Evolutionary conservation across 768 basidiomycete genomes (phyloP).

Genomic region (Psilocybe tampanensis): DNA sequence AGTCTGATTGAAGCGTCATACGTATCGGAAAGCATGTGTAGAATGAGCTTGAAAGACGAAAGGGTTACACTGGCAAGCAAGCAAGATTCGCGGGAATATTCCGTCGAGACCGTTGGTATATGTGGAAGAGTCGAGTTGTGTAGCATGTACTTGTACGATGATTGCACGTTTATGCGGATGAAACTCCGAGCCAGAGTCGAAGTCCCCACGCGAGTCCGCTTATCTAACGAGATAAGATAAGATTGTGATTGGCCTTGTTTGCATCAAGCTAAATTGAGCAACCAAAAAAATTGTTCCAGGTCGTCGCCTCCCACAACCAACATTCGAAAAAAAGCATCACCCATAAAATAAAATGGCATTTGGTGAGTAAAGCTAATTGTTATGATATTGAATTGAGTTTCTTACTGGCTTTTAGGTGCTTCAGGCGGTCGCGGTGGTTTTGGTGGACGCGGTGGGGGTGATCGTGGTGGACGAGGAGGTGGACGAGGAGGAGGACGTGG

Average conservation of each 20-base stretch:
- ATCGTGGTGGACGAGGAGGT: conserved; percentile 36
- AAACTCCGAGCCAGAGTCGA: too few species aligned
- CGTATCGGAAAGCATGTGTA: neutral
- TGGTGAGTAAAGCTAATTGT: conserved; percentile 21
- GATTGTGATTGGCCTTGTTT: conserved; percentile 15
- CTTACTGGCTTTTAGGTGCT: conserved; percentile 35
- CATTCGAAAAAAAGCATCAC: conserved; percentile 14
- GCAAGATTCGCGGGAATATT: neutral
- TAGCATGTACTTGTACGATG: too few species aligned
- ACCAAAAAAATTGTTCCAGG: conserved; percentile 20
- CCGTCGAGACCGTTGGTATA: neutral
- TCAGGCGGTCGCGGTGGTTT: conserved; percentile 82
- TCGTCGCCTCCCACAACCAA: conserved; percentile 12
- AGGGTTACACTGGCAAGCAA: neutral
- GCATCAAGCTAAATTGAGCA: conserved; percentile 12
- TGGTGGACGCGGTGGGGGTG: conserved; percentile 49
- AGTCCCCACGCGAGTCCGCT: too few species aligned
- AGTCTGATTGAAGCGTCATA: too few species aligned
- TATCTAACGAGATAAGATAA: conserved; percentile 14
- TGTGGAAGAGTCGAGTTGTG: too few species aligned
- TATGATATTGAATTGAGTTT: neutral
- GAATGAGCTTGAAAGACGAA: neutral
- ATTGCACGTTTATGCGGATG: too few species aligned
- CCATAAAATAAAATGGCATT: conserved; percentile 31
- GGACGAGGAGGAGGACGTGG: conserved; percentile 41